Evolutionary conservation across 2,329 filamentous ascomycete genomes (phyloP), one percentile per base, ranked within the genome.

Genomic region (Monilinia vaccinii-corymbosi): DNA sequence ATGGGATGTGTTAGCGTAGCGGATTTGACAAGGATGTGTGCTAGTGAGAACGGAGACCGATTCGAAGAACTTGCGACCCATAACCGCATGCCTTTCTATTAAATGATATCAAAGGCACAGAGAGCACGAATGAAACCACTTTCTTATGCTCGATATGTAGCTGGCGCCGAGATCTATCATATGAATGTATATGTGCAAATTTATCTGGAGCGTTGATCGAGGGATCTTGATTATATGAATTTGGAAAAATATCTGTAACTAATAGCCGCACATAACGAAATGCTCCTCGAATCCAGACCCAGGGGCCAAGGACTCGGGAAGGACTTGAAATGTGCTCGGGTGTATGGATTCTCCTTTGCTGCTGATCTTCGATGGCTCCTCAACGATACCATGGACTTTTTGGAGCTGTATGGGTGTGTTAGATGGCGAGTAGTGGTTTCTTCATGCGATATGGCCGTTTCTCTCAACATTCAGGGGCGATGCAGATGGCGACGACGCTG

Each of bases 61-160:
- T 46, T 59, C 53, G 44, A 56, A n/a, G 36, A 47, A 45, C 57
- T 48, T 42, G 58, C 47, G 57, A 59, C 57, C 50, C 57, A 51
- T 62, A 53, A 40, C 38, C 48, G 23, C 42, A 32, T 46, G 23
- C 32, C 28, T 46, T 46, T 28, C 44, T 53, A 45, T 38, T n/a
- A 36, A 34, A 4, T 45, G 25, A 44, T 34, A 49, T 47, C n/a
- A 42, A 32, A 36, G 28, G 44, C n/a, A 9, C 28, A 60, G 34
- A n/a, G 1, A 3, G 21, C 13, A 21, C 18, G 16, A 49, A 49
- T 44, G 28, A 21, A 44, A 25, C 58, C 23, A 74, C 77, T 74
- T 88, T 80, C 78, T 84, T 85, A 79, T 82, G 82, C 85, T 89
- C 79, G 69, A 85, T 85, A 69, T 77, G 76, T 75, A 83, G 84